Base-by-base conservation (phyloP, 169 alveolate species). In the Plasmodium adleri region DNA sequence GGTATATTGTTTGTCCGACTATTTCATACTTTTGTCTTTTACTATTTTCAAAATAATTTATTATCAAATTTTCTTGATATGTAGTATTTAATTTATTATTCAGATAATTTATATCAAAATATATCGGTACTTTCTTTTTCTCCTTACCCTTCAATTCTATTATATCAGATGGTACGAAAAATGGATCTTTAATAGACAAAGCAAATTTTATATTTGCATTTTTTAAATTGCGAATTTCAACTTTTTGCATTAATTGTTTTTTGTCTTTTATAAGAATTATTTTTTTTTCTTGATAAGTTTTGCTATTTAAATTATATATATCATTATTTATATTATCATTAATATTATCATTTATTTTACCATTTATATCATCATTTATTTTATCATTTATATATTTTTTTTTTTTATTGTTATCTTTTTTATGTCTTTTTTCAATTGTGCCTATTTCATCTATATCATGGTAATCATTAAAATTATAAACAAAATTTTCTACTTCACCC, bases 1-100 rank as follows among this genome's bases (percentile, higher is more conserved):
- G 89, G 26, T 78, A 78, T n/a, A 78, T 45, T 17, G 89, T 78
- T 59, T 78, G 58, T 9, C 89, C 89, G 12, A 49, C 24, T 43
- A 78, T 28, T 78, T 78, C 89, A 64, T 66, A 78, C 66, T 78
- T 78, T 45, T 78, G 89, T 78, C 89, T 78, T 78, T 49, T 78
- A 28, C 66, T 56, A 52, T 78, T 78, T 66, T 78, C 89, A 32
- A 78, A 67, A 59, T 64, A 78, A 59, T 78, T 68, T 43, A 78
- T 71, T 22, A 52, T 64, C 56, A 78, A 71, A 78, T 66, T 13
- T 26, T 78, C 89, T 17, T 59, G 58, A 78, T 78, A 78, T 8
- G 49, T 54, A 43, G 50, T 78, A 59, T 56, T 78, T 28, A 78
- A 64, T 50, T 78, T 78, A 60, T 64, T 78, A 78, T 78, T 59